Conservation (phyloP, 2,329 filamentous ascomycete genomes). For the Helotiales sp. region DNA sequence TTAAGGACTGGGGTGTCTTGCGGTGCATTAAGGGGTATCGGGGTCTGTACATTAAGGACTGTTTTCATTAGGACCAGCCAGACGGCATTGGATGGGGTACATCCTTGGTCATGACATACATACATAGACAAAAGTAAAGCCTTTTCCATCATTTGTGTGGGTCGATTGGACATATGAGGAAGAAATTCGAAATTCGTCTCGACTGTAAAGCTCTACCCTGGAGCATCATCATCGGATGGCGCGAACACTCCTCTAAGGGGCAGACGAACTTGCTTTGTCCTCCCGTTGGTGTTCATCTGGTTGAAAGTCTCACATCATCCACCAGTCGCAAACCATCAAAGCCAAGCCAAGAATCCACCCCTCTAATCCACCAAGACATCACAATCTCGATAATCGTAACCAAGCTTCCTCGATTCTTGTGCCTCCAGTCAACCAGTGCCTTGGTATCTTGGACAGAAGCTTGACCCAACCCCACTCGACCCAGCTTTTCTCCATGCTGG, state of each 20-base stretch:
- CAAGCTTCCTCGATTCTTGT: not conserved
- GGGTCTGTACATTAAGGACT: slow-evolving; percentile 10
- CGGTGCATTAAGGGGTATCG: slow-evolving; percentile 12
- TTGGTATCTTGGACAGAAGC: not conserved
- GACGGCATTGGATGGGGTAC: slow-evolving; percentile 12
- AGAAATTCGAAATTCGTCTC: not conserved
- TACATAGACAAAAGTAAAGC: slow-evolving; percentile 23
- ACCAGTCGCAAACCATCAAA: not conserved
- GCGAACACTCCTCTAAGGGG: too few species aligned
- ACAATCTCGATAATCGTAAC: not conserved
- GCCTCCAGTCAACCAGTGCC: not conserved
- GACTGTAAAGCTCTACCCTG: not conserved
- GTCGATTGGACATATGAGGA: not conserved
- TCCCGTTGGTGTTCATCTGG: too few species aligned
- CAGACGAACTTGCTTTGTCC: too few species aligned
- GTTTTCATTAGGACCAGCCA: slow-evolving; percentile 5
- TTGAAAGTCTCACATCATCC: too few species aligned
- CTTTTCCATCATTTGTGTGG: not conserved
- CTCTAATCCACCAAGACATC: not conserved
- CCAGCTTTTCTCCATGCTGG: not conserved
- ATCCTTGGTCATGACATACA: slow-evolving; percentile 17
- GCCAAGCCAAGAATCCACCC: not conserved
- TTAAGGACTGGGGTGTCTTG: slow-evolving; percentile 12
- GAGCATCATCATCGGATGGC: too few species aligned
- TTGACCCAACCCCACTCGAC: not conserved